phyloP scores from a whole-genome alignment of 176 grass and related monocot species.

The Rhipidocladum racemiflorum region DNA sequence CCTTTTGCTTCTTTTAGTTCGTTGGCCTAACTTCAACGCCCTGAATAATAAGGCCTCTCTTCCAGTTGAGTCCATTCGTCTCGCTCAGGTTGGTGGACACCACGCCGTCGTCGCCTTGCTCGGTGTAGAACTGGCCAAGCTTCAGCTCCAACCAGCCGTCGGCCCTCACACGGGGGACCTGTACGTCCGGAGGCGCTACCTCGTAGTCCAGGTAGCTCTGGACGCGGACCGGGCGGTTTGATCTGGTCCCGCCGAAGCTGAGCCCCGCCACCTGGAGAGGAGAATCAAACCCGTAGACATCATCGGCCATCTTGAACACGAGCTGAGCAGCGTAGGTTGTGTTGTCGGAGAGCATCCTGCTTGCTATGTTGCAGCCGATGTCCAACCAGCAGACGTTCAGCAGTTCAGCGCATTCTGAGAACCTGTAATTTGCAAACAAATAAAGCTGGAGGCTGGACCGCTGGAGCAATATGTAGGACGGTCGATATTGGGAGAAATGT shows the following conservation, averaged over 20 bases:
- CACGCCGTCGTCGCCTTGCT: slow-evolving; percentile 34
- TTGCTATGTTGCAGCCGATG: slow-evolving; percentile 37
- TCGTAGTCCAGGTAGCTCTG: too few relatives aligned
- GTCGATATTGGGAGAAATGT: too few relatives aligned
- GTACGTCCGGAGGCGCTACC: neutral
- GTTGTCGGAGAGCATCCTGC: slow-evolving; percentile 34
- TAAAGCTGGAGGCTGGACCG: too few relatives aligned
- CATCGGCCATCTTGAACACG: slow-evolving; percentile 35
- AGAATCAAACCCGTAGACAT: neutral
- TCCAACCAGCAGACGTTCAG: slow-evolving; percentile 57
- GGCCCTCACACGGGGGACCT: neutral
- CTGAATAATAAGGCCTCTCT: slow-evolving; percentile 53
- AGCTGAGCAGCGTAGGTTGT: slow-evolving; percentile 40
- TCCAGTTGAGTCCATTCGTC: slow-evolving; percentile 29
- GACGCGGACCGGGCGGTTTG: neutral
- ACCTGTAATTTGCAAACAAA: slow-evolving; percentile 5
- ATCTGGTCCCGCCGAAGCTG: neutral
- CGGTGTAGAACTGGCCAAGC: slow-evolving; percentile 46
- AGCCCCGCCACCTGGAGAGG: slow-evolving; percentile 11
- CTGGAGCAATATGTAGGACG: too few relatives aligned
- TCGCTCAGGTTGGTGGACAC: slow-evolving; percentile 45
- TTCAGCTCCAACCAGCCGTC: slow-evolving; percentile 67
- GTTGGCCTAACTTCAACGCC: slow-evolving; percentile 72
- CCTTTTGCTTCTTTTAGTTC: neutral
- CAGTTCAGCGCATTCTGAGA: slow-evolving; percentile 43